These are phyloP conservation scores for Globisporangium megalacanthum DNA, from an alignment of 352 stramenopile genomes.

Conservation along the genomic window DNA sequence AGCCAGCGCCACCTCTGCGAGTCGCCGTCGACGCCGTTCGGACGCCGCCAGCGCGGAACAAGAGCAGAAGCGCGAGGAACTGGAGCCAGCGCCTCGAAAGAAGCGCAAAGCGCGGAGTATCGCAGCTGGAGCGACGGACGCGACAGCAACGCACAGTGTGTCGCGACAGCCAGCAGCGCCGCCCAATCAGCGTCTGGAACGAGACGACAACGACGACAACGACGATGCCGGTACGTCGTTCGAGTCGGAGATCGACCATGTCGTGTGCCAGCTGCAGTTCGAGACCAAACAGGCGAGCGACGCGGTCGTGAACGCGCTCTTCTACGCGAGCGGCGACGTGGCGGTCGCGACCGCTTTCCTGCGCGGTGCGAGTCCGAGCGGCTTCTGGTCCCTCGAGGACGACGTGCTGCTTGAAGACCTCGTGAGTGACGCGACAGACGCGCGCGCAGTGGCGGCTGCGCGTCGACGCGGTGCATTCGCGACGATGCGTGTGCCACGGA, in stretches of 20 bases:
- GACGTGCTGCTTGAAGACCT: conserved; percentile 38
- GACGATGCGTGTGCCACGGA: conserved; percentile 30
- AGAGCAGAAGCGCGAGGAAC: conserved; percentile 1
- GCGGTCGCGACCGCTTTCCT: conserved; percentile 28
- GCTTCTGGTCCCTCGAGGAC: conserved; percentile 45
- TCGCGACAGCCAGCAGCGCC: neutral
- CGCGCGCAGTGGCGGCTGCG: conserved; percentile 18
- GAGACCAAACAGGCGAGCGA: conserved; percentile 22
- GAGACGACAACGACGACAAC: neutral
- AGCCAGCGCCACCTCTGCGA: neutral
- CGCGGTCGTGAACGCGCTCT: conserved; percentile 33
- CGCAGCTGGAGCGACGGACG: too few species aligned
- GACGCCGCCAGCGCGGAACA: neutral
- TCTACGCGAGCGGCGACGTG: conserved; percentile 31
- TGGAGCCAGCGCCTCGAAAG: neutral
- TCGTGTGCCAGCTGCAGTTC: conserved; percentile 30
- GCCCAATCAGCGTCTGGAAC: neutral
- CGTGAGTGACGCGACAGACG: conserved; percentile 6
- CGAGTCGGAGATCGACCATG: conserved; percentile 19
- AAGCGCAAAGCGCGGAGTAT: conserved; percentile 7
- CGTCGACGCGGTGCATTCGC: conserved; percentile 27
- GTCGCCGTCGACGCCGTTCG: conserved; percentile 3
- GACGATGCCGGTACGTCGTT: conserved; percentile 14
- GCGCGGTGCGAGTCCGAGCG: conserved; percentile 18
- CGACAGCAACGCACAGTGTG: neutral